Evolutionary conservation across 352 stramenopile genomes (phyloP).

Genomic region (Phytophthora constricta): DNA sequence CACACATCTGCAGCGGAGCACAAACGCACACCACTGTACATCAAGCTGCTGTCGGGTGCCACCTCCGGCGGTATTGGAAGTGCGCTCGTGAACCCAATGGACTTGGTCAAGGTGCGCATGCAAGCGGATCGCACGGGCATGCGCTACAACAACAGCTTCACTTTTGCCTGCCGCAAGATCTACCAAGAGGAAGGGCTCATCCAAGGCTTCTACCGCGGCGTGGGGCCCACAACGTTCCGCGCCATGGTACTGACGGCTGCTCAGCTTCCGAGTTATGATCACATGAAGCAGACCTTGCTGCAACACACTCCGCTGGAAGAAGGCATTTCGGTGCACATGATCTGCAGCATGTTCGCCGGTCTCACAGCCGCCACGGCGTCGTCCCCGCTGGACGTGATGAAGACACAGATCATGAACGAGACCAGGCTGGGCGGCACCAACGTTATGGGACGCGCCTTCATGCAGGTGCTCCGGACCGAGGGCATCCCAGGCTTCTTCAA

Average conservation of each 20-base stretch:
- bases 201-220: slow-evolving; percentile 75
- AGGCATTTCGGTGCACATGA: slow-evolving; percentile 66
- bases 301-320: slow-evolving; percentile 59
- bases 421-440: slow-evolving; percentile 41
- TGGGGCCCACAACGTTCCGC: slow-evolving; percentile 68
- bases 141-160: slow-evolving; percentile 69
- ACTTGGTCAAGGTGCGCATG: slow-evolving; percentile 84
- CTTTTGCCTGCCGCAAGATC: slow-evolving; percentile 71
- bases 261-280: slow-evolving; percentile 83
- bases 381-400: slow-evolving; percentile 83
- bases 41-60: slow-evolving; percentile 71
- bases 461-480: slow-evolving; percentile 58
- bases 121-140: slow-evolving; percentile 68
- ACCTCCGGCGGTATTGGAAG: slow-evolving; percentile 69
- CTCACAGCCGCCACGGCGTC: slow-evolving; percentile 73
- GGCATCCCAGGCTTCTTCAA: slow-evolving; percentile 79
- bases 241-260: slow-evolving; percentile 78
- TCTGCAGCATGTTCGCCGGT: slow-evolving; percentile 75
- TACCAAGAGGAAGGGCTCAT: slow-evolving; percentile 63
- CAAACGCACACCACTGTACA: slow-evolving; percentile 55
- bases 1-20: slow-evolving; percentile 42
- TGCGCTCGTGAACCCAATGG: slow-evolving; percentile 78
- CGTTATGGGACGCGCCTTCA: slow-evolving; percentile 61
- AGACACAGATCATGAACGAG: slow-evolving; percentile 89
- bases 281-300: slow-evolving; percentile 76